Evolutionary conservation across 2,329 filamentous ascomycete species (phyloP), one percentile per base, ranked within the genome.

Genomic region (Cyclaneusma minus): DNA sequence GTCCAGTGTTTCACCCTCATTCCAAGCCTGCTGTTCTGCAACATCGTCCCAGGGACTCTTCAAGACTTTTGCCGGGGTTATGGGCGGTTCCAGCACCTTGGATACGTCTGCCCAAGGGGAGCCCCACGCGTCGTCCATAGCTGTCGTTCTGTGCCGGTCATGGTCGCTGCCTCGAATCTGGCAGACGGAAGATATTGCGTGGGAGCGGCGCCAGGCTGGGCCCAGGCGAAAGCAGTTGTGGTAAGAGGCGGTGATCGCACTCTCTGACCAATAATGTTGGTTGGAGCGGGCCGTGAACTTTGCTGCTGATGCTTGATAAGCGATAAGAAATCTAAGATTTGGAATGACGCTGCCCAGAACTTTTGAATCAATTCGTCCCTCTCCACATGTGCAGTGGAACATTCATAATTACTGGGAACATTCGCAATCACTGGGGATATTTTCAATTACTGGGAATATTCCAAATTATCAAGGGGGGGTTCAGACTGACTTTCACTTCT

Each of bases 101-200:
- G 31, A 21, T 34, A 47, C 44, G 29, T 50, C 48, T 36, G 48
- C 49, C 49, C 49, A 52, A 16, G 49, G 49, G 29, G 48, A 52
- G 35, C 47, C 45, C 49, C 49, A 52, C 31, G 45, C 43, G 35
- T 51, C 47, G 38, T 49, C 47, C 46, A 50, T 51, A 37, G 36
- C 24, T 26, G 19, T 21, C 24, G 21, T 26, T 14, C 13, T 26
- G 24, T 14, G 17, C 12, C 11, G 16, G 21, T 13, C 24, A 11
- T 26, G 24, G 4, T 16, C 19, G 21, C 21, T 26, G 24, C 21
- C 21, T 16, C 24, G 19, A 16, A 13, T 10, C 7, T 21, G 12
- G 24, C 16, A 9, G 19, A 14, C 12, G 16, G 16, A 14, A n/a
- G 24, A 26, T 26, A 19, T 14, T 26, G 16, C 24, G 21, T 13